Percentiles rank a stretch among this genome's conserved stretches.
These are phyloP conservation scores for Microcyclospora tardicrescens DNA, from an alignment of 2,329 filamentous ascomycete species.

Conservation along the genomic window DNA sequence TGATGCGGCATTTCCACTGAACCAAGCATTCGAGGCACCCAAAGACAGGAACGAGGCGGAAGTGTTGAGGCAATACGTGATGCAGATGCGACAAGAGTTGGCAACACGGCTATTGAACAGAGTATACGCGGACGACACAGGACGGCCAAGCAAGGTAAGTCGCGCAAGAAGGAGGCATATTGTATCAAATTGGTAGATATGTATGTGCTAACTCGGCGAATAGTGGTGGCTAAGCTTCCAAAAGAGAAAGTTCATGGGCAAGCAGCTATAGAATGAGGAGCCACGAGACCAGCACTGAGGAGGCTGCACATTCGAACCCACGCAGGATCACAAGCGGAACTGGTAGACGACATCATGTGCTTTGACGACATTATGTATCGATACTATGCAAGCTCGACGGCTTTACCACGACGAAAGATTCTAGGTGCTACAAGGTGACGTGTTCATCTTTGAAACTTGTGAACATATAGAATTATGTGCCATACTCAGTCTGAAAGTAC, in stretches of 20 bases:
- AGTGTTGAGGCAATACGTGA: slow-evolving; percentile 73
- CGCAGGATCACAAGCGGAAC: no score
- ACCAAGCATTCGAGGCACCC: slow-evolving; percentile 91
- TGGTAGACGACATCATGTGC: no score
- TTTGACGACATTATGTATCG: no score
- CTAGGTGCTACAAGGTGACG: no score
- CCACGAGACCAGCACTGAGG: neutral
- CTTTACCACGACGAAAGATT: no score
- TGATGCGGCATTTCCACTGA: slow-evolving; percentile 82
- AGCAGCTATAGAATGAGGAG: slow-evolving; percentile 36
- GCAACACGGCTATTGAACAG: slow-evolving; percentile 69
- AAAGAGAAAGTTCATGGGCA: slow-evolving; percentile 99
- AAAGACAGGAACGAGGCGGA: slow-evolving; percentile 81
- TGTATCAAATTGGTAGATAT: neutral
- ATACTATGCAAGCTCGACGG: no score
- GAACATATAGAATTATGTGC: no score
- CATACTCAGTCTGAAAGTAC: no score
- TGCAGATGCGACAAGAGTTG: slow-evolving; percentile 86
- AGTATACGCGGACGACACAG: slow-evolving; percentile 63
- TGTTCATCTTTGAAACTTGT: no score
- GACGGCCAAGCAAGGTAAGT: slow-evolving; percentile 49
- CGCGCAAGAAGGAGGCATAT: neutral
- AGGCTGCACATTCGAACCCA: neutral
- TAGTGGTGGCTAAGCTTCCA: slow-evolving; percentile 99
- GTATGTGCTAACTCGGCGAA: slow-evolving; percentile 27